Conservation (phyloP, 2,329 filamentous ascomycete species). For the Ceratocystis lukuohia region DNA sequence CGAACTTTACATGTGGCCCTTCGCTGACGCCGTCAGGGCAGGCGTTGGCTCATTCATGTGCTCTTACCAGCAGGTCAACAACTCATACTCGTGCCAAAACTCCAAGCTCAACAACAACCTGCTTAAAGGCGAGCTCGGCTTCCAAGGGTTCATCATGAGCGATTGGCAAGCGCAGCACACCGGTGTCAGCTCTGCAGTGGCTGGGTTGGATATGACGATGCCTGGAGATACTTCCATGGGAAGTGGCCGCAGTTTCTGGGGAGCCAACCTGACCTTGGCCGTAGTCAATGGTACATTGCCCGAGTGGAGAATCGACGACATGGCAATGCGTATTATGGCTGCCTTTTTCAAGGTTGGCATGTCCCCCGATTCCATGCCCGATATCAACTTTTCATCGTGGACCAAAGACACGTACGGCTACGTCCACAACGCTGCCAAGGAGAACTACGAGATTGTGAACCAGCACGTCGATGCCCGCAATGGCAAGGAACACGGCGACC, state of each 20-base stretch:
- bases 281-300: conserved; percentile 83
- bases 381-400: conserved; percentile 83
- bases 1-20: conserved; percentile 67
- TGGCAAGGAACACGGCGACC: conserved; percentile 49
- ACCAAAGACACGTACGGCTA: conserved; percentile 61
- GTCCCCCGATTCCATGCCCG: conserved; percentile 33
- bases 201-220: conserved; percentile 81
- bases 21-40: conserved; percentile 56
- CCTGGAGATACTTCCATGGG: conserved; percentile 70
- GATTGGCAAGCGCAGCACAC: conserved; percentile 69
- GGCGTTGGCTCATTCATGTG: conserved; percentile 53
- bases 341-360: conserved; percentile 54
- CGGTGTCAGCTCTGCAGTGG: conserved; percentile 51
- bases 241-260: conserved; percentile 63
- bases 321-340: conserved; percentile 72
- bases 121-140: conserved; percentile 57
- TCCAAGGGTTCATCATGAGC: conserved; percentile 40
- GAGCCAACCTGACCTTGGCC: conserved; percentile 72
- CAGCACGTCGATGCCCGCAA: conserved; percentile 70
- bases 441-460: conserved; percentile 57
- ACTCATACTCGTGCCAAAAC: conserved; percentile 69
- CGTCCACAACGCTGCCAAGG: conserved; percentile 47
- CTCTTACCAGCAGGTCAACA: conserved; percentile 67
- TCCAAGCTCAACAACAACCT: conserved; percentile 61
- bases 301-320: conserved; percentile 78